A percentile compares a stretch with the other conserved stretches of the same genome.
These are phyloP conservation scores for Silene coronaria DNA, from an alignment of 179 eudicot species.

Conservation along the genomic window DNA sequence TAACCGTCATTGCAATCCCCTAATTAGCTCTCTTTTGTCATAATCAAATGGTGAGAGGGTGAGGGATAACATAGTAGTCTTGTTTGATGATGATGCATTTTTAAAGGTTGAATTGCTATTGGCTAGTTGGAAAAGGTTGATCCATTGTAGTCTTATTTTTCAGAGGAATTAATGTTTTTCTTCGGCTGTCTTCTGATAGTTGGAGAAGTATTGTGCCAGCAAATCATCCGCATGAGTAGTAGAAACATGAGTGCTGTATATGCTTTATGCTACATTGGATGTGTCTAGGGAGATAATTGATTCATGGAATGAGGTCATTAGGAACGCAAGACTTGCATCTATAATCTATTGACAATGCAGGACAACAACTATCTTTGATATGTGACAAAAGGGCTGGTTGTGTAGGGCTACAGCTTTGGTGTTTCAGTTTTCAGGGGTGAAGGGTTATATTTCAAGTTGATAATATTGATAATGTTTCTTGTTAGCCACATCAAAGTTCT, in stretches of 20 bases:
- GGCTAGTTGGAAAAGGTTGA: neutral
- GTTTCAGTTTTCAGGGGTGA: neutral
- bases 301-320: neutral
- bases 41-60: too few species aligned
- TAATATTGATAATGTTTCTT: neutral
- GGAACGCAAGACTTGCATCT: neutral
- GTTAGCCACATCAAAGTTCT: neutral
- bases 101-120: too few species aligned
- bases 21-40: too few species aligned
- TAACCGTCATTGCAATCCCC: too few species aligned
- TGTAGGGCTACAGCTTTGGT: too few species aligned
- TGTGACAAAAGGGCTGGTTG: too few species aligned
- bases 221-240: neutral
- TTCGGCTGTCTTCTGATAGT: neutral
- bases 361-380: neutral
- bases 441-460: neutral
- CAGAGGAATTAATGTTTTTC: too few species aligned
- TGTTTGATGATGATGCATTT: too few species aligned
- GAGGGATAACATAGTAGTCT: too few species aligned
- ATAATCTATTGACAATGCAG: neutral
- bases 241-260: neutral
- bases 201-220: neutral
- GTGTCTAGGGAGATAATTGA: neutral
- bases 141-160: neutral
- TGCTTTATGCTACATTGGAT: neutral